These are phyloP conservation scores for Ananas comosus DNA, from an alignment of 176 grass and related monocot genomes.

Conservation along the genomic window DNA sequence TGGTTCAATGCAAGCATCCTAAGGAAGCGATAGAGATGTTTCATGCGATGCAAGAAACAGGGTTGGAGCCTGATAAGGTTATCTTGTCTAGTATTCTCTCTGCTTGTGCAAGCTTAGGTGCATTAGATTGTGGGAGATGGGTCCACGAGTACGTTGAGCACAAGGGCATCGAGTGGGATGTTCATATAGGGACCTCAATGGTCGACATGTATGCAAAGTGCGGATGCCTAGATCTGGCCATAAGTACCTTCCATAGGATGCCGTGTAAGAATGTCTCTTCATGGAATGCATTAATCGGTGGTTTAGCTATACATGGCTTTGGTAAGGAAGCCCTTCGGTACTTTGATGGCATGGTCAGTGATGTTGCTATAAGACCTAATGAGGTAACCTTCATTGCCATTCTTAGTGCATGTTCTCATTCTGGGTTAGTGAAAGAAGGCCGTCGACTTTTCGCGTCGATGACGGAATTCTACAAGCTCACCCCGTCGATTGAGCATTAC, in stretches of 20 bases:
- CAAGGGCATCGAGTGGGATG: conserved; percentile 36
- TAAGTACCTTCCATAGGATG: conserved; percentile 34
- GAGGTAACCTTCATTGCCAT: conserved; percentile 36
- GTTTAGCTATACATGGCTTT: conserved; percentile 29
- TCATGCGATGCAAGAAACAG: conserved; percentile 31
- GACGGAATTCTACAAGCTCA: conserved; percentile 25
- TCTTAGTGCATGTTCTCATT: conserved; percentile 39
- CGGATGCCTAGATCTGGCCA: conserved; percentile 29
- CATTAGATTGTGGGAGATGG: conserved; percentile 32
- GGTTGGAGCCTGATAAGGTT: conserved; percentile 30
- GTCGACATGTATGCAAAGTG: conserved; percentile 43
- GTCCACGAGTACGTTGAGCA: conserved; percentile 39
- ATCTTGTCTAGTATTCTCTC: conserved; percentile 38
- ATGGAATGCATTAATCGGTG: conserved; percentile 46
- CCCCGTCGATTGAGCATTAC: conserved; percentile 36
- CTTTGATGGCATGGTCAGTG: conserved; percentile 30
- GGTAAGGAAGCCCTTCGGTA: conserved; percentile 21
- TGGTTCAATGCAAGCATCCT: conserved; percentile 34
- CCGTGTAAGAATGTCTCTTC: conserved; percentile 33
- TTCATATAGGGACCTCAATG: conserved; percentile 40
- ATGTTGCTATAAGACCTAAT: conserved; percentile 20
- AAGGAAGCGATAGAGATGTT: conserved; percentile 28
- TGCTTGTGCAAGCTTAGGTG: conserved; percentile 34
- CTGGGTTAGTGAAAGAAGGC: conserved; percentile 37
- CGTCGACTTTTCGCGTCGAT: conserved; percentile 21